These are phyloP conservation scores for Rhododendron kiyosumense DNA, from an alignment of 148 eudicot genomes.

Conservation along the genomic window DNA sequence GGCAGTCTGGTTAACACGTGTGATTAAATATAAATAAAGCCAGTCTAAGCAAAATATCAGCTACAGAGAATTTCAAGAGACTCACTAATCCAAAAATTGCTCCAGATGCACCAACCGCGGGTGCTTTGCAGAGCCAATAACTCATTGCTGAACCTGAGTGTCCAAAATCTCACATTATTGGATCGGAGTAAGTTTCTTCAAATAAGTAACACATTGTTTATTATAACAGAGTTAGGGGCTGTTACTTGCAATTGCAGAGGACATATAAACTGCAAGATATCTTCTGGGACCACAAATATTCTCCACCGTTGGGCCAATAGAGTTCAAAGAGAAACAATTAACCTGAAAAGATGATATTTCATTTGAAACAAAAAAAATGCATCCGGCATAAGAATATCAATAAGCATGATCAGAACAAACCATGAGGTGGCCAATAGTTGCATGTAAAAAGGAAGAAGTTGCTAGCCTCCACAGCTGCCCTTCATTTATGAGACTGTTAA, in stretches of 20 bases:
- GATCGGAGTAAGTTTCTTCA: not conserved
- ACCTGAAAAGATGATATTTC: conserved; percentile 38
- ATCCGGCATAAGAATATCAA: not conserved
- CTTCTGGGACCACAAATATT: conserved; percentile 64
- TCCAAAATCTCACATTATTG: conserved; percentile 13
- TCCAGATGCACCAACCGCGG: conserved; percentile 90
- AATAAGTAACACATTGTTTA: not conserved
- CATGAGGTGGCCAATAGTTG: conserved; percentile 80
- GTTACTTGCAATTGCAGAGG: conserved; percentile 75
- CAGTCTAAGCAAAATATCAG: not conserved
- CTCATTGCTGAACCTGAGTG: conserved; percentile 69
- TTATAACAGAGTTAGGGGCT: not conserved
- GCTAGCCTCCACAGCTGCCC: conserved; percentile 86
- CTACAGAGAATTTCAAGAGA: not conserved
- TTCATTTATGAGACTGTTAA: conserved; percentile 72
- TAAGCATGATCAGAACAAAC: conserved; percentile 28
- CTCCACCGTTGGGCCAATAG: conserved; percentile 79
- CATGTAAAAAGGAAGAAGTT: conserved; percentile 75
- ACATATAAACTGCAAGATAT: conserved; percentile 60
- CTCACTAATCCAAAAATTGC: conserved; percentile 89
- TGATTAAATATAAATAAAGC: not conserved
- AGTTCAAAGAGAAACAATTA: conserved; percentile 77
- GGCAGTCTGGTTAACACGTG: not conserved
- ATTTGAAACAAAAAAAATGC: not conserved
- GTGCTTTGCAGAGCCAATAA: conserved; percentile 68